Conservation (phyloP, 139 green algal genomes). For the Pycnococcus provasolii region DNA sequence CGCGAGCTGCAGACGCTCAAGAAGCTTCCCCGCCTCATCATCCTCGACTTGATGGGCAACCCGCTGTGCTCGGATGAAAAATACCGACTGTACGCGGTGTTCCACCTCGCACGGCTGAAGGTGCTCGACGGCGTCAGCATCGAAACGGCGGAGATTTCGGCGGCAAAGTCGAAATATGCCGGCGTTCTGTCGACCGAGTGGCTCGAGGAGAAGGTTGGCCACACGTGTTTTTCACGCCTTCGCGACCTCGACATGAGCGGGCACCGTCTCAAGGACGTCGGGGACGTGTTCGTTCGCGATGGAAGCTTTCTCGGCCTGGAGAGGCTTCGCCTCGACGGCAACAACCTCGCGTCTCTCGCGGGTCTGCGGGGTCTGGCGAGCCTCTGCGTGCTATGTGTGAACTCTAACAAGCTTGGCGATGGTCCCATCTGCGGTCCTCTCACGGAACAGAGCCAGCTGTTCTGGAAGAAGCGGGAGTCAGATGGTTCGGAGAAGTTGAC, state of each 20-base stretch:
- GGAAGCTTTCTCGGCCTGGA: conserved; percentile 33
- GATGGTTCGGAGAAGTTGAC: background rate
- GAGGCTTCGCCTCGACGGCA: conserved; percentile 51
- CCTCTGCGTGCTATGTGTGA: conserved; percentile 42
- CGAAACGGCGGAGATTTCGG: conserved; percentile 45
- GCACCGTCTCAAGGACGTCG: conserved; percentile 38
- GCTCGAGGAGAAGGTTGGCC: conserved; percentile 21
- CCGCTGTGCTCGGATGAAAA: conserved; percentile 33
- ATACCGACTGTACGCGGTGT: conserved; percentile 39
- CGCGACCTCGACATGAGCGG: conserved; percentile 46
- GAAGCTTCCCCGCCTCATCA: conserved; percentile 54
- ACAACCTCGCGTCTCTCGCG: conserved; percentile 40
- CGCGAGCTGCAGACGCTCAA: conserved; percentile 47
- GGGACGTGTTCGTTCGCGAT: conserved; percentile 40
- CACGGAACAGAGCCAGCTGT: background rate
- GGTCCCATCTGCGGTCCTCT: background rate
- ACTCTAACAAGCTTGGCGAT: conserved; percentile 31
- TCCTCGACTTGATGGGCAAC: conserved; percentile 58
- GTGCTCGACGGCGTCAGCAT: conserved; percentile 55
- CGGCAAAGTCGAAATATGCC: conserved; percentile 45
- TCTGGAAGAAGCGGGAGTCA: background rate
- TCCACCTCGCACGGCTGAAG: conserved; percentile 49
- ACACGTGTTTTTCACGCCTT: conserved; percentile 41
- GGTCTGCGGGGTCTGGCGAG: conserved; percentile 8
- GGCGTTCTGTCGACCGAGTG: conserved; percentile 45